Conservation (phyloP, 2,329 filamentous ascomycete genomes). For the Exophiala calicioides region DNA sequence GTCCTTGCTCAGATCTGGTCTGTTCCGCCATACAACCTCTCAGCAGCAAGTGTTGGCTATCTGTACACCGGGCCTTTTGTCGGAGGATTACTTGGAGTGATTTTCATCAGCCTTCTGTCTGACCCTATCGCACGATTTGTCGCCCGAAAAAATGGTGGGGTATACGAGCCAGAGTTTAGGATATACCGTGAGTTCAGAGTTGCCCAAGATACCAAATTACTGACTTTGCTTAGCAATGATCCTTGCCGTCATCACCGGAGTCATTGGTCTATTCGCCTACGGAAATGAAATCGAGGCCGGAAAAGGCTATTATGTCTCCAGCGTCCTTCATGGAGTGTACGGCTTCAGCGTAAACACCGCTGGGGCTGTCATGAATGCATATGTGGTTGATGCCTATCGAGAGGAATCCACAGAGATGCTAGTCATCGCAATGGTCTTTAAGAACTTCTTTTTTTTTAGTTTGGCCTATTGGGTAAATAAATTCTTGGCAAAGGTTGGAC, state of each 20-base stretch:
- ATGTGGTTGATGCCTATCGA: constrained; percentile 52
- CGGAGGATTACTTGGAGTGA: constrained; percentile 29
- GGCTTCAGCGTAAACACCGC: constrained; percentile 32
- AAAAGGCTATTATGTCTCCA: too few relatives aligned
- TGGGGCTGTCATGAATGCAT: constrained; percentile 50
- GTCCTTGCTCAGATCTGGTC: constrained; percentile 35
- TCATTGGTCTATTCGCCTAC: constrained; percentile 19
- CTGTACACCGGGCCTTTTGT: constrained; percentile 22
- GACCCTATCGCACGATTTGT: constrained; percentile 39
- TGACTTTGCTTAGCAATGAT: too few relatives aligned
- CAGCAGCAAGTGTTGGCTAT: constrained; percentile 32
- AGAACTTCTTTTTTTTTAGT: constrained; percentile 48
- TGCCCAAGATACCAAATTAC: too few relatives aligned
- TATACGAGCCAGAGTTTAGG: constrained; percentile 45
- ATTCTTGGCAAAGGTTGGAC: background rate
- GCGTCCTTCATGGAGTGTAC: too few relatives aligned
- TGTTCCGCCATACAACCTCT: constrained; percentile 35
- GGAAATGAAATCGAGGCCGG: too few relatives aligned
- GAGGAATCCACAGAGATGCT: constrained; percentile 47
- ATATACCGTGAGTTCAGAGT: too few relatives aligned
- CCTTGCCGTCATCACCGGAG: too few relatives aligned
- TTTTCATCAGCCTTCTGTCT: constrained; percentile 42
- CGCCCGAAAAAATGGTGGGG: constrained; percentile 45
- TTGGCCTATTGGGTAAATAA: constrained; percentile 28
- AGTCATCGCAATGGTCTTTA: constrained; percentile 47